phyloP scores from a whole-genome alignment of 2,329 filamentous ascomycete genomes.

The Colletotrichum sp. region DNA sequence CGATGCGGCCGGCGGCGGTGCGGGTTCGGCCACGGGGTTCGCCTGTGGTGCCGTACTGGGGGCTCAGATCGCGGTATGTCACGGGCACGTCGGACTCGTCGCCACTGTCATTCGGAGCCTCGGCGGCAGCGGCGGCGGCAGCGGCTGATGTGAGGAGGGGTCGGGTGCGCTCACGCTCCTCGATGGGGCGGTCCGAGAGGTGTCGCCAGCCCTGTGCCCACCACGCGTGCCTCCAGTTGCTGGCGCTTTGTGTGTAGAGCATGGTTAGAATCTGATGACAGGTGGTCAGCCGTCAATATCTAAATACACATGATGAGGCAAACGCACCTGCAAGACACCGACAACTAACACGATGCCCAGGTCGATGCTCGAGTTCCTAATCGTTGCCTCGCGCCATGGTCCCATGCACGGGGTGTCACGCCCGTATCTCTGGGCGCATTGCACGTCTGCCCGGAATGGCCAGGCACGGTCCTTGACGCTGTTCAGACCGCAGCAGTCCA shows the following conservation, averaged over 20 bases:
- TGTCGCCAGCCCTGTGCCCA: conserved; percentile 19
- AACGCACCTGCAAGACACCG: conserved; percentile 60
- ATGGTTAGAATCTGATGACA: conserved; percentile 2
- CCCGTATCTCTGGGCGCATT: conserved; percentile 52
- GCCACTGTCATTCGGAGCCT: background rate
- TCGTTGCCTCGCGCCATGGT: conserved; percentile 62
- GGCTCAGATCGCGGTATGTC: conserved; percentile 11
- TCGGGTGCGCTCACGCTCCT: conserved; percentile 12
- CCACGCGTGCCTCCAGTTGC: conserved; percentile 21
- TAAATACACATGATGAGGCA: background rate
- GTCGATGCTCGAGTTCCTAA: conserved; percentile 57
- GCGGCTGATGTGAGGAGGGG: conserved; percentile 6
- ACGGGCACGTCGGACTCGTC: conserved; percentile 14
- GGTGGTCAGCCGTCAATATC: background rate
- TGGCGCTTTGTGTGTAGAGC: conserved; percentile 12
- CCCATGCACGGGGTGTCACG: conserved; percentile 52
- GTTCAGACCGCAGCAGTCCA: conserved; percentile 71
- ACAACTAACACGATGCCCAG: conserved; percentile 58
- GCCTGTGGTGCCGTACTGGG: conserved; percentile 8
- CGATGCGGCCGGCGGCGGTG: background rate
- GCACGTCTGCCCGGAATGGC: conserved; percentile 54
- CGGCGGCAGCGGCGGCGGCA: background rate
- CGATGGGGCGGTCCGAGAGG: conserved; percentile 1
- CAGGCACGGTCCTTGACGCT: conserved; percentile 63
- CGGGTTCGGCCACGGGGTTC: background rate